phyloP scores from a whole-genome alignment of 768 basidiomycete genomes.

The Trametes villosa region DNA sequence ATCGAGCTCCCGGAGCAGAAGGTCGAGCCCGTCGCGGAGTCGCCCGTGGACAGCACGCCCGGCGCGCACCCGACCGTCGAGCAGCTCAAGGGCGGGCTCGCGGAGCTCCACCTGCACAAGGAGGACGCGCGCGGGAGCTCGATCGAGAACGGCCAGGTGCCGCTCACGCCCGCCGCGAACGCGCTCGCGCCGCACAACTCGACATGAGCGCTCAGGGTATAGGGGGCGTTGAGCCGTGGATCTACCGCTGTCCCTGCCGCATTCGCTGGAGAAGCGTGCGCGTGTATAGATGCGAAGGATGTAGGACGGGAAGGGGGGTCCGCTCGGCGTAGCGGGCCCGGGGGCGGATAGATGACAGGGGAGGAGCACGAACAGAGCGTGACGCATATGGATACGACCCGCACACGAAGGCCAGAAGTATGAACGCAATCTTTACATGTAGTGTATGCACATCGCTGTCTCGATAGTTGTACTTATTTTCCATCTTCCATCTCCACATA shows the following conservation, averaged over 20 bases:
- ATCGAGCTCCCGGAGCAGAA: conserved; percentile 49
- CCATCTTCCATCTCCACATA: no score
- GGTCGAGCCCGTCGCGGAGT: conserved; percentile 41
- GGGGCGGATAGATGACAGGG: not conserved
- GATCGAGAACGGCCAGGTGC: conserved; percentile 30
- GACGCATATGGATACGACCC: not conserved
- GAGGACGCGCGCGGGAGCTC: conserved; percentile 31
- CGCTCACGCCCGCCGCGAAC: conserved; percentile 28
- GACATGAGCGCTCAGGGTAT: not conserved
- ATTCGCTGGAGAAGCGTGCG: no score
- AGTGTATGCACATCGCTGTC: conserved; percentile 16
- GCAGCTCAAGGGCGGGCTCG: conserved; percentile 35
- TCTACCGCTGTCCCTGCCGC: not conserved
- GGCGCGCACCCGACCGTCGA: conserved; percentile 18
- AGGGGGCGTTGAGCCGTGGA: not conserved
- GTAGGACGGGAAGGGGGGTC: not conserved
- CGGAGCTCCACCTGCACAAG: conserved; percentile 32
- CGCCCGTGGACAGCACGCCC: conserved; percentile 8
- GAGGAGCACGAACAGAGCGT: not conserved
- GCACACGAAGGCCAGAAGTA: conserved; percentile 2
- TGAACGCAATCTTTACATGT: conserved; percentile 14
- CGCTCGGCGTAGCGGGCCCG: not conserved
- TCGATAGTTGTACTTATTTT: conserved; percentile 21
- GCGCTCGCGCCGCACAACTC: conserved; percentile 25
- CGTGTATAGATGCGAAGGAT: conserved; percentile 1